Evolutionary conservation across 768 basidiomycete genomes (phyloP).

Genomic region (Calvatia gigantea): DNA sequence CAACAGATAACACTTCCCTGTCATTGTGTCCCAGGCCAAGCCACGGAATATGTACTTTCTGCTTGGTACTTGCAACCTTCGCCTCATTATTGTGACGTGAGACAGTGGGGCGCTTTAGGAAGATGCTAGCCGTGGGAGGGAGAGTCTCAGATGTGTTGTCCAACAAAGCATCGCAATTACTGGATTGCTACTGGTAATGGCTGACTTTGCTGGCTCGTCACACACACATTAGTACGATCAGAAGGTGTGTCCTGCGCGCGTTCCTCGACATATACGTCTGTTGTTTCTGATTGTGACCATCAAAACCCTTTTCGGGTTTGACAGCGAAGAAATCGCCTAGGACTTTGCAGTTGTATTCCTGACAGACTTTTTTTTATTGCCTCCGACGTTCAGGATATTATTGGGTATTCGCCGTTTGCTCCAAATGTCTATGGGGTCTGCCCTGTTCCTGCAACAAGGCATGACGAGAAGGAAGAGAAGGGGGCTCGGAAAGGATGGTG

Average conservation of each 20-base stretch:
- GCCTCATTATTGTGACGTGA: conserved; percentile 7
- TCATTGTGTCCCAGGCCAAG: neutral
- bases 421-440: neutral
- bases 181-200: neutral
- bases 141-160: neutral
- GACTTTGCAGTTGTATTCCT: neutral
- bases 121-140: conserved; percentile 1
- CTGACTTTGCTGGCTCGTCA: neutral
- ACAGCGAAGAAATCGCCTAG: conserved; percentile 9
- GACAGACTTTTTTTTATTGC: conserved; percentile 6
- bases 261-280: neutral
- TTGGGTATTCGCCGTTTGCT: conserved; percentile 11
- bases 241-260: neutral
- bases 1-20: neutral
- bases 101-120: neutral
- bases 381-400: conserved; percentile 10
- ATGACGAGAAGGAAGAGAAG: conserved; percentile 1
- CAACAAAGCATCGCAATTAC: neutral
- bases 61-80: neutral
- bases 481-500: neutral
- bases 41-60: neutral
- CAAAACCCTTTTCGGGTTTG: conserved; percentile 1
- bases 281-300: conserved; percentile 6
- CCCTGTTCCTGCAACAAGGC: conserved; percentile 1
- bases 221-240: neutral